A percentile compares a stretch with the other conserved stretches of the same genome.
These are phyloP conservation scores for Hortiboletus campestris DNA, from an alignment of 768 basidiomycete species.

Conservation along the genomic window DNA sequence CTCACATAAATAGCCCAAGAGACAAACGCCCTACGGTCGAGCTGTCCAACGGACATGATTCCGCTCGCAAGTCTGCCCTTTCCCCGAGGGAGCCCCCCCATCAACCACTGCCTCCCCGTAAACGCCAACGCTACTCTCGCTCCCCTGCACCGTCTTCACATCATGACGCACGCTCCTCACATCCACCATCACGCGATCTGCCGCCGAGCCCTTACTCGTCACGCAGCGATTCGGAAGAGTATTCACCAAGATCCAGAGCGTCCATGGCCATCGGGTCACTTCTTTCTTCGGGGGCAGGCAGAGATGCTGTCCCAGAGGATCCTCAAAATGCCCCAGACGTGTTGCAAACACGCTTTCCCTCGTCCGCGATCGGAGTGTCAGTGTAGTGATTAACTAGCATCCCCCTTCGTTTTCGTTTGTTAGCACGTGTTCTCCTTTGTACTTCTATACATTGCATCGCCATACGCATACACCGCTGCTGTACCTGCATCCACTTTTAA, in stretches of 20 bases:
- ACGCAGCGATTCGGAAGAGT: constrained; percentile 64
- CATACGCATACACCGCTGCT: constrained; percentile 16
- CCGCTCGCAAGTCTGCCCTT: constrained; percentile 5
- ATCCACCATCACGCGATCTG: constrained; percentile 45
- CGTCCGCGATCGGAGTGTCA: constrained; percentile 23
- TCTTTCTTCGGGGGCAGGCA: constrained; percentile 46
- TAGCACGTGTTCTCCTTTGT: constrained; percentile 17
- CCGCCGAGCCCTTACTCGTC: constrained; percentile 76
- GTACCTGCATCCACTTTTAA: constrained; percentile 23
- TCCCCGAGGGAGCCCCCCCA: constrained; percentile 30
- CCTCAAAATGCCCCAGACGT: constrained; percentile 20
- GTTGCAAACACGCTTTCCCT: constrained; percentile 16
- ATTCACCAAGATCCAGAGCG: constrained; percentile 66
- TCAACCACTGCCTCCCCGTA: constrained; percentile 47
- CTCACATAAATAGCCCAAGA: constrained; percentile 25
- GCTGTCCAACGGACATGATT: constrained; percentile 16
- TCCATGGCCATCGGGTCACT: constrained; percentile 82
- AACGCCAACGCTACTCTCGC: constrained; percentile 61
- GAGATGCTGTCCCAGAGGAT: constrained; percentile 29
- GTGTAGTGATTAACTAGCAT: constrained; percentile 8
- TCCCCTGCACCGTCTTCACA: constrained; percentile 51
- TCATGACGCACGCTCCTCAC: constrained; percentile 29
- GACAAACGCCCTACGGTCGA: constrained; percentile 21
- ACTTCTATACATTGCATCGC: constrained; percentile 24
- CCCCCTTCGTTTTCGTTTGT: constrained; percentile 17